These are phyloP conservation scores for Fremontodendron californicum DNA, from an alignment of 345 rosid genomes.

Conservation along the genomic window DNA sequence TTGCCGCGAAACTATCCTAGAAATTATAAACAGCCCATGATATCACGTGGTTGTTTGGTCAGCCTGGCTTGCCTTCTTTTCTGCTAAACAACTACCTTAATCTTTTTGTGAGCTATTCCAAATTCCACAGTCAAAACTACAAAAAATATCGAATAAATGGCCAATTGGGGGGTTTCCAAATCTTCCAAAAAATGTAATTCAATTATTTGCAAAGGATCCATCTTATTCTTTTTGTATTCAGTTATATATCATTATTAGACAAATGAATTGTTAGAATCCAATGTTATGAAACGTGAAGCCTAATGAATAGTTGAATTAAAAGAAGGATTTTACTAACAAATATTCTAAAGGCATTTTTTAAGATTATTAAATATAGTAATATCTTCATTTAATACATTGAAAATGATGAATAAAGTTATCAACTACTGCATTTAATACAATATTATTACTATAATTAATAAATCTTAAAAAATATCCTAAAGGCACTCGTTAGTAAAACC, in stretches of 20 bases:
- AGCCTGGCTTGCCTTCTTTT: constrained; percentile 15
- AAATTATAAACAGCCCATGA: constrained; percentile 22
- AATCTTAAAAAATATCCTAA: too few species aligned
- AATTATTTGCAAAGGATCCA: constrained; percentile 13
- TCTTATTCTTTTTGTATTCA: background rate
- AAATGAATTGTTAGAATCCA: background rate
- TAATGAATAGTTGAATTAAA: background rate
- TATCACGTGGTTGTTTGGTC: constrained; percentile 28
- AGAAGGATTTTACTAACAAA: too few species aligned
- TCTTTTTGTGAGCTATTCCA: background rate
- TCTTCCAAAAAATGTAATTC: background rate
- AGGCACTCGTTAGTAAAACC: too few species aligned
- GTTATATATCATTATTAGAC: background rate
- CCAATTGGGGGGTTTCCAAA: background rate
- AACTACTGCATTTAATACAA: too few species aligned
- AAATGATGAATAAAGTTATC: too few species aligned
- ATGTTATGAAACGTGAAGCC: background rate
- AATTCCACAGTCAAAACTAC: background rate
- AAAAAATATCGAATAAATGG: background rate
- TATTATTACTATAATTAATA: too few species aligned
- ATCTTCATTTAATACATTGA: too few species aligned
- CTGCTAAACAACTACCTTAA: background rate
- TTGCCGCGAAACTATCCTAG: constrained; percentile 12
- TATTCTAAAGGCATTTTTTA: too few species aligned
- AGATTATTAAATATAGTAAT: too few species aligned